Conservation (phyloP, 2,329 filamentous ascomycete genomes). For the Aspergillus sp. region DNA sequence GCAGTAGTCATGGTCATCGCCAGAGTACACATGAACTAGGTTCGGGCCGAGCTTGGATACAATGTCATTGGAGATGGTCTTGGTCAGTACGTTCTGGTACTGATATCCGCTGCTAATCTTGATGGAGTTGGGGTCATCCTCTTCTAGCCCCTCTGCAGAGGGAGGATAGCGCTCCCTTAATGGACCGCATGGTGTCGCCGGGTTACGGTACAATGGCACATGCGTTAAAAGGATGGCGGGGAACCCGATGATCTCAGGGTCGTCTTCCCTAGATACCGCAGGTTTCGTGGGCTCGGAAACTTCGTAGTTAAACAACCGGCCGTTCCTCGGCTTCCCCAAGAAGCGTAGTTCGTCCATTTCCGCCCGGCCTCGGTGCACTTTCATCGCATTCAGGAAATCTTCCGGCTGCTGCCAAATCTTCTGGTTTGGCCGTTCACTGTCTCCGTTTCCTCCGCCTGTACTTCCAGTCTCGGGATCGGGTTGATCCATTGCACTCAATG, state of each 20-base stretch:
- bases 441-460: slow-evolving; percentile 45
- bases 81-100: slow-evolving; percentile 90
- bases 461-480: slow-evolving; percentile 50
- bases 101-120: slow-evolving; percentile 79
- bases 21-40: slow-evolving; percentile 83
- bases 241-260: slow-evolving; percentile 55
- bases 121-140: slow-evolving; percentile 75
- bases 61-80: slow-evolving; percentile 72
- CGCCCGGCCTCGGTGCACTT: slow-evolving; percentile 64
- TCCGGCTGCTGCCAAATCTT: slow-evolving; percentile 73
- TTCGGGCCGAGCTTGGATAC: slow-evolving; percentile 73
- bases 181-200: slow-evolving; percentile 84
- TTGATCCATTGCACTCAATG: slow-evolving; percentile 72
- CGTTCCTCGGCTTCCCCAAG: slow-evolving; percentile 61
- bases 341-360: slow-evolving; percentile 67
- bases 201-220: slow-evolving; percentile 80
- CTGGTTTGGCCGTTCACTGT: slow-evolving; percentile 53
- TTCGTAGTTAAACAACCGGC: slow-evolving; percentile 57
- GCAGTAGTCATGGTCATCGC: slow-evolving; percentile 98
- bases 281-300: slow-evolving; percentile 60
- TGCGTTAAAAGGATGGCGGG: slow-evolving; percentile 89
- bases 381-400: slow-evolving; percentile 71
- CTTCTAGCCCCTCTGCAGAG: slow-evolving; percentile 56
- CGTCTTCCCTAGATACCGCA: slow-evolving; percentile 19
- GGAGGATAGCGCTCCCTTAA: slow-evolving; percentile 81